Evolutionary conservation across 768 basidiomycete species (phyloP), one percentile per base, ranked within the genome.

Genomic region (Tulasnella sp.): DNA sequence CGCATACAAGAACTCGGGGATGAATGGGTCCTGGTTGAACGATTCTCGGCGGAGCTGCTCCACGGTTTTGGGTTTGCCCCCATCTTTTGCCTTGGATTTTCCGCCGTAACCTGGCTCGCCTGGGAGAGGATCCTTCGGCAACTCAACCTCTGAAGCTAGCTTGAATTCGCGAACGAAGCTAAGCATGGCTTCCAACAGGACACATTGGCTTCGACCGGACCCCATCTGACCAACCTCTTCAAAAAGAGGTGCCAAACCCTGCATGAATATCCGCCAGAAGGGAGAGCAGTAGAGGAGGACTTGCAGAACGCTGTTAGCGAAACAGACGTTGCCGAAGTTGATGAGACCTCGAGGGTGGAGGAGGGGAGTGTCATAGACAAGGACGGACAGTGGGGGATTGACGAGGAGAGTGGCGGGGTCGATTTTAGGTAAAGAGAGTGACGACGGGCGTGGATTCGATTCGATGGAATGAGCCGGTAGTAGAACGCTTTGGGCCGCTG

Each of bases 321-420:
- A 99, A 83, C 97, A 99, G 91, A 98, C 91, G 84, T 99, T 99
- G 0, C 97, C 96, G 2, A 90, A 92, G 84, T 99, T 99, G 81
- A 99, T 87, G 72, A 99, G 85, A 5, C 97, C 97, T 18, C 96
- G 87, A 0, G 94, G 90, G 9, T 87, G 86, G 44, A 93, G 88
- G 71, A 83, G 84, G 2, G 84, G 81, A 75, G 82, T 72, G 13
- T 74, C 44, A 29, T 48, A 23, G 35, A n/a, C 44, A 44, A 57
- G 70, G 70, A 73, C 18, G 42, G 77, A 48, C 3, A 73, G 55
- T 26, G 70, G 55, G 7, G 77, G 70, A 29, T 71, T 57, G 32
- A 71, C 29, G 35, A 72, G 70, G 71, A 72, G 35, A 39, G 72
- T 39, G 16, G 77, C n/a, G 4, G 77, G 77, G 71, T 57, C 48